A percentile compares a stretch with the other conserved stretches of the same genome.
Evolutionary conservation across 164 flowering plant species (phyloP).

Genomic region (Buxus sempervirens): DNA sequence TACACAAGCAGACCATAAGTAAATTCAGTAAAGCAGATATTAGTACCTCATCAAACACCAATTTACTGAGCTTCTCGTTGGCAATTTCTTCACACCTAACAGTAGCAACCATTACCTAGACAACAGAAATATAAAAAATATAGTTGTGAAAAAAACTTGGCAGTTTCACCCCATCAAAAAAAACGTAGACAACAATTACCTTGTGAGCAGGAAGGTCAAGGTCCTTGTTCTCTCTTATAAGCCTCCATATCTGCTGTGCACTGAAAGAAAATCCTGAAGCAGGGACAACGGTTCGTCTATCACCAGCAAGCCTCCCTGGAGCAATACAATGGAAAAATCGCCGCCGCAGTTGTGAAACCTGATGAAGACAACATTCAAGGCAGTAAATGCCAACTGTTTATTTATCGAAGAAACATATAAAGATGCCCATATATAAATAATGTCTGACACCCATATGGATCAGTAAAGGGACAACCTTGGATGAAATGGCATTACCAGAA

Average conservation of each 20-base stretch:
- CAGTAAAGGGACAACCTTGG: too few relatives aligned
- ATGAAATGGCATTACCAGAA: too few relatives aligned
- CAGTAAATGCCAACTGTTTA: too few relatives aligned
- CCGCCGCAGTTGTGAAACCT: slow-evolving; percentile 65
- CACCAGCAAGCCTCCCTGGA: slow-evolving; percentile 88
- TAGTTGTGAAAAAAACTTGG: not conserved
- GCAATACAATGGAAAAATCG: slow-evolving; percentile 67
- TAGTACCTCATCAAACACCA: too few relatives aligned
- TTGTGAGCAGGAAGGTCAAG: slow-evolving; percentile 85
- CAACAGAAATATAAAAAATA: not conserved
- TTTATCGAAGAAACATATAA: too few relatives aligned
- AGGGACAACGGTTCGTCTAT: slow-evolving; percentile 71
- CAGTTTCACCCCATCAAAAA: too few relatives aligned
- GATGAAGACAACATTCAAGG: too few relatives aligned
- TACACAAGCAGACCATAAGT: too few relatives aligned
- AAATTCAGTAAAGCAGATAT: too few relatives aligned
- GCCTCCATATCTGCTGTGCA: slow-evolving; percentile 75
- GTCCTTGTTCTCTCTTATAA: slow-evolving; percentile 74
- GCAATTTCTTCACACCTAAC: slow-evolving; percentile 88
- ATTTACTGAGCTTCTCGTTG: slow-evolving; percentile 56
- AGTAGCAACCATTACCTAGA: slow-evolving; percentile 81
- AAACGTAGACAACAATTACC: slow-evolving; percentile 30
- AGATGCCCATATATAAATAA: too few relatives aligned
- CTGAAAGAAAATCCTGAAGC: too few relatives aligned
- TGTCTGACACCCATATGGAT: too few relatives aligned